Percentiles rank a stretch among this genome's conserved stretches.
Conservation (phyloP, 768 basidiomycete genomes). For the Phlebiopsis flavidoalba region DNA sequence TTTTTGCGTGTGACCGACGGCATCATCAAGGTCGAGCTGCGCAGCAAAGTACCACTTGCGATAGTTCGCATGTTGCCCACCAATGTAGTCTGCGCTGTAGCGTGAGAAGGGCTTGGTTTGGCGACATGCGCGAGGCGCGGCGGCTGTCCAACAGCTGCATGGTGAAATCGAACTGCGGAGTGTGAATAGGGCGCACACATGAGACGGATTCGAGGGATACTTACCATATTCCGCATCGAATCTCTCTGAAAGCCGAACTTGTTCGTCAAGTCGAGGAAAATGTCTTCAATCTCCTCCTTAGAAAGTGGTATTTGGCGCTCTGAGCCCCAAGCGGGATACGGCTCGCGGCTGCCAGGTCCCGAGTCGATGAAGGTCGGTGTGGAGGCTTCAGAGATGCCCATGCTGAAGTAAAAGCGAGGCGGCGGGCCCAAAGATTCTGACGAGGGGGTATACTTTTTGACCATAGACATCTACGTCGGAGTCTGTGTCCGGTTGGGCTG, state of each 20-base stretch:
- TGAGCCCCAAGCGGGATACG: slow-evolving; percentile 91
- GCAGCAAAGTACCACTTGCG: slow-evolving; percentile 99
- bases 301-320: slow-evolving; percentile 95
- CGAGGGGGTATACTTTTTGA: slow-evolving; percentile 65
- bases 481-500: slow-evolving; percentile 79
- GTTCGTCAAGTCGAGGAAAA: slow-evolving; percentile 94
- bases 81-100: slow-evolving; percentile 98
- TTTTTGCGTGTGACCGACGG: slow-evolving; percentile 90
- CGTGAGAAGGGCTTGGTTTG: slow-evolving; percentile 90
- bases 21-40: slow-evolving; percentile 97
- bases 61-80: slow-evolving; percentile 97
- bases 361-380: slow-evolving; percentile 73
- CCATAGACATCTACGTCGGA: slow-evolving; percentile 74
- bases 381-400: slow-evolving; percentile 62
- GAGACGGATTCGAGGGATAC: slow-evolving; percentile 7
- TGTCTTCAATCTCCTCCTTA: slow-evolving; percentile 99
- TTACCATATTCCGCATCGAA: slow-evolving; percentile 92
- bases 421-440: slow-evolving; percentile 69
- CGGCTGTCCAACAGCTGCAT: slow-evolving; percentile 98
- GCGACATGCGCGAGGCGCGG: slow-evolving; percentile 90
- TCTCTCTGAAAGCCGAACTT: slow-evolving; percentile 98
- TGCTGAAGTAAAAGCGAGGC: too few relatives aligned
- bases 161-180: slow-evolving; percentile 84
- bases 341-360: slow-evolving; percentile 59
- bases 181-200: not conserved